Evolutionary conservation across 1,284 basidiomycete species (phyloP).

Genomic region (Trichosporon asahii): DNA sequence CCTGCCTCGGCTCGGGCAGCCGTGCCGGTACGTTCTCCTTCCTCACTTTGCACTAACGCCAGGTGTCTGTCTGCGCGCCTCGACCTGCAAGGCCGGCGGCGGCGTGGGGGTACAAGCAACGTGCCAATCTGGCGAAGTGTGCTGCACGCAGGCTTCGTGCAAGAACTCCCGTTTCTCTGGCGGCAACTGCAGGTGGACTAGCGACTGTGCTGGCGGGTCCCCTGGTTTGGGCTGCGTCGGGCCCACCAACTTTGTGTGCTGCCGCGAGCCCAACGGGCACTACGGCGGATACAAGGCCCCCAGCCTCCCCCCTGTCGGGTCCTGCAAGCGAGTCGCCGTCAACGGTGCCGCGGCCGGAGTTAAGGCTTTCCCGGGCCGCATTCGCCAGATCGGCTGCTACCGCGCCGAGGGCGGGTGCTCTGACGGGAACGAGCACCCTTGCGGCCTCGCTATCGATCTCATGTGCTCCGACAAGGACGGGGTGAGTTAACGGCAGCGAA

Average conservation of each 20-base stretch:
- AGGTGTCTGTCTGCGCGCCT: not conserved
- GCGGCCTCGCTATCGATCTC: conserved; percentile 4
- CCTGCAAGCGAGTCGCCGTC: conserved; percentile 4
- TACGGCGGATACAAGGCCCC: conserved; percentile 4
- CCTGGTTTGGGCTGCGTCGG: not conserved
- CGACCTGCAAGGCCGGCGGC: not conserved
- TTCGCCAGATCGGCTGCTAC: conserved; percentile 10
- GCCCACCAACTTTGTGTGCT: not conserved
- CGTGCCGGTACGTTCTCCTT: not conserved
- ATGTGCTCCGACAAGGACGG: conserved; percentile 8
- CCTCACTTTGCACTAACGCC: not conserved
- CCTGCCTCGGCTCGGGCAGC: not conserved
- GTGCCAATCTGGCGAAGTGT: not conserved
- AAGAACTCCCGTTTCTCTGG: not conserved
- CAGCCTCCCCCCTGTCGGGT: not conserved
- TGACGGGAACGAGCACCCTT: not conserved
- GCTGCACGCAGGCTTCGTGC: conserved; percentile 10
- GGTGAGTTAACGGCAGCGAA: not conserved
- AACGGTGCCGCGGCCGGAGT: not conserved
- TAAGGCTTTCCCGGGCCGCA: not conserved
- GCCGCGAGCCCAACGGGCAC: not conserved
- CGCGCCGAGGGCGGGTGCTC: not conserved
- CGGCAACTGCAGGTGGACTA: conserved; percentile 10
- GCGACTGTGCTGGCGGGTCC: not conserved
- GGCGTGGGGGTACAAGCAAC: not conserved